A percentile compares a stretch with the other conserved stretches of the same genome.
These are phyloP conservation scores for Ilyonectria sp. DNA, from an alignment of 2,329 filamentous ascomycete species.

Conservation along the genomic window DNA sequence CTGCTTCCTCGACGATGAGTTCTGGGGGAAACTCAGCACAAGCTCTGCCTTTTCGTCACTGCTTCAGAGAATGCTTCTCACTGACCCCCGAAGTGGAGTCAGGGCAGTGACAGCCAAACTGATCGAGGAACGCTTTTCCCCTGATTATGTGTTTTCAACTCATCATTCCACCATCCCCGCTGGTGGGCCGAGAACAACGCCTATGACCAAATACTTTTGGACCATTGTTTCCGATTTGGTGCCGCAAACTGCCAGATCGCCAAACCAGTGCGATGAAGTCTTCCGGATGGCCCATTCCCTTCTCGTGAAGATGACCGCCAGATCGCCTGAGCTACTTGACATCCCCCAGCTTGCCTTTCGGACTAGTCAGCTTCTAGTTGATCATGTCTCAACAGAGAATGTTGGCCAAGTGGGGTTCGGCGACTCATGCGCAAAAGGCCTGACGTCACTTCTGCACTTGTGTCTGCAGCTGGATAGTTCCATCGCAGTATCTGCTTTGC, in stretches of 20 bases:
- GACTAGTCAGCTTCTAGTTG: slow-evolving; percentile 54
- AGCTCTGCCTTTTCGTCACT: slow-evolving; percentile 42
- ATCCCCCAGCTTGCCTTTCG: slow-evolving; percentile 50
- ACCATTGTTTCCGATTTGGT: slow-evolving; percentile 53
- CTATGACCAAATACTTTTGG: slow-evolving; percentile 50
- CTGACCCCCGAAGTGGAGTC: slow-evolving; percentile 45
- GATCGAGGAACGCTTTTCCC: slow-evolving; percentile 49
- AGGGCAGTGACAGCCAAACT: slow-evolving; percentile 53
- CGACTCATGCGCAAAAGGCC: slow-evolving; percentile 50
- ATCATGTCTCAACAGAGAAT: slow-evolving; percentile 58
- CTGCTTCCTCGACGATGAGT: slow-evolving; percentile 45
- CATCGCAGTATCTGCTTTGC: slow-evolving; percentile 45
- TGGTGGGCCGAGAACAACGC: slow-evolving; percentile 2
- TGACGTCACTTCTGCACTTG: slow-evolving; percentile 49
- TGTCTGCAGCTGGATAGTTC: slow-evolving; percentile 51
- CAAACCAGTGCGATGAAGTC: slow-evolving; percentile 61
- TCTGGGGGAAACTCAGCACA: slow-evolving; percentile 48
- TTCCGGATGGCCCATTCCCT: slow-evolving; percentile 60
- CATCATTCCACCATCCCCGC: not conserved
- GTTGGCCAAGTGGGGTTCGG: slow-evolving; percentile 47
- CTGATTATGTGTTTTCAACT: slow-evolving; percentile 1
- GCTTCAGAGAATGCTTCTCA: slow-evolving; percentile 47
- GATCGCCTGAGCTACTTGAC: slow-evolving; percentile 49
- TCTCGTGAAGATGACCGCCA: slow-evolving; percentile 53
- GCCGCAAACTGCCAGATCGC: slow-evolving; percentile 48